Evolutionary conservation across 306 rosid genomes (phyloP).

Genomic region (Medicago arabica): DNA sequence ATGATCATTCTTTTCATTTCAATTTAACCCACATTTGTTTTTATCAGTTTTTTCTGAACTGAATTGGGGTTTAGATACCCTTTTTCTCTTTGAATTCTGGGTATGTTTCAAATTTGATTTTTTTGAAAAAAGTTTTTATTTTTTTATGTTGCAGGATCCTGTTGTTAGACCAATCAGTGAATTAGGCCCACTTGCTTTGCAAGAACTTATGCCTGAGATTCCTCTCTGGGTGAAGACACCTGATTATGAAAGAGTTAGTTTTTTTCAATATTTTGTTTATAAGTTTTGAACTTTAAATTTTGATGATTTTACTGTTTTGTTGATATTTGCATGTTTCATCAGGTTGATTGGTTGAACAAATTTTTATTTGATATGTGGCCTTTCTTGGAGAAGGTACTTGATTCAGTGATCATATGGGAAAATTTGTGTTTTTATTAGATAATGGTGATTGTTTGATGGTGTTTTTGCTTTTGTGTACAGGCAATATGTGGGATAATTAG

Average conservation of each 20-base stretch:
- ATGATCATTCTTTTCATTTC: neutral
- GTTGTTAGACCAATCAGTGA: constrained; percentile 67
- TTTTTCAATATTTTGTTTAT: neutral
- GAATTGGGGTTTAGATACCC: constrained; percentile 16
- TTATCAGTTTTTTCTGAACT: constrained; percentile 4
- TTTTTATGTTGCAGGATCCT: constrained; percentile 63
- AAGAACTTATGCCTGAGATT: constrained; percentile 78
- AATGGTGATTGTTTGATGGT: constrained; percentile 34
- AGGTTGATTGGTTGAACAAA: constrained; percentile 93
- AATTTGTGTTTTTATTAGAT: neutral
- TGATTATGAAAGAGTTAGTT: constrained; percentile 85
- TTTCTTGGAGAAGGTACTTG: constrained; percentile 75
- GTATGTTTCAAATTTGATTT: constrained; percentile 38
- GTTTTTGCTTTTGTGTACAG: constrained; percentile 48
- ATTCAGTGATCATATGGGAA: constrained; percentile 7
- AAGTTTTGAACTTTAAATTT: neutral
- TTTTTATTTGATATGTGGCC: constrained; percentile 80
- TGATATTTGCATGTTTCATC: constrained; percentile 42
- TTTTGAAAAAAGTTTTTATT: neutral
- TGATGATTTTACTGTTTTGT: constrained; percentile 27
- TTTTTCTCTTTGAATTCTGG: constrained; percentile 20
- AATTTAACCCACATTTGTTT: constrained; percentile 5
- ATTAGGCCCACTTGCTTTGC: constrained; percentile 72
- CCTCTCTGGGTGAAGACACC: constrained; percentile 90
- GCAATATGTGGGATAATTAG: constrained; percentile 72